Evolutionary conservation across 352 stramenopile genomes (phyloP).

Genomic region (Thraustotheca clavata): DNA sequence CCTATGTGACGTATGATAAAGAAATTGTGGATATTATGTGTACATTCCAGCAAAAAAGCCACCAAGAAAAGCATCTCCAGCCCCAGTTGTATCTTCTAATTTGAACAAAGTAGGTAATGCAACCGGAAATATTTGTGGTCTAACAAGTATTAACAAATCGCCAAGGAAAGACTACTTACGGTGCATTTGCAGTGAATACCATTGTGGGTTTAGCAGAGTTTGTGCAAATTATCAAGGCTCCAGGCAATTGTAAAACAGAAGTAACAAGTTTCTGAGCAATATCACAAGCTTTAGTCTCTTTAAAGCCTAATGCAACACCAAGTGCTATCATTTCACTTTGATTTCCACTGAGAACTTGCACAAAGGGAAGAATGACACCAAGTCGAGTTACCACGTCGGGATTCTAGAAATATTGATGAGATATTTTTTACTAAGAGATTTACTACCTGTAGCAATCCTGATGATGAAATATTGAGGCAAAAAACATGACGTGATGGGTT

Average conservation of each 20-base stretch:
- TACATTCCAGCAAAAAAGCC: constrained; percentile 18
- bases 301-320: not conserved
- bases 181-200: not conserved
- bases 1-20: not conserved
- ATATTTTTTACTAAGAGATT: not conserved
- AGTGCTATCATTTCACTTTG: not conserved
- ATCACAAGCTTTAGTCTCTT: not conserved
- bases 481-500: not conserved
- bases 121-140: not conserved
- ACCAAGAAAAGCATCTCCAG: constrained; percentile 16
- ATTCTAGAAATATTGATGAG: not conserved
- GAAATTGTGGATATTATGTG: not conserved
- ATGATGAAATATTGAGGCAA: constrained; percentile 14
- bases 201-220: not conserved
- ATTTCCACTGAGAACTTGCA: constrained; percentile 4
- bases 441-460: constrained; percentile 2
- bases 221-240: not conserved
- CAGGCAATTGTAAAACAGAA: not conserved
- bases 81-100: constrained; percentile 5
- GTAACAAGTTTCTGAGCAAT: not conserved
- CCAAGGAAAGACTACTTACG: not conserved
- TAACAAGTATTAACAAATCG: not conserved
- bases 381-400: not conserved
- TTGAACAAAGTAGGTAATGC: not conserved
- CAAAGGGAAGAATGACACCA: not conserved